phyloP scores from a whole-genome alignment of 2,329 filamentous ascomycete genomes.

The Botrytis fabae region DNA sequence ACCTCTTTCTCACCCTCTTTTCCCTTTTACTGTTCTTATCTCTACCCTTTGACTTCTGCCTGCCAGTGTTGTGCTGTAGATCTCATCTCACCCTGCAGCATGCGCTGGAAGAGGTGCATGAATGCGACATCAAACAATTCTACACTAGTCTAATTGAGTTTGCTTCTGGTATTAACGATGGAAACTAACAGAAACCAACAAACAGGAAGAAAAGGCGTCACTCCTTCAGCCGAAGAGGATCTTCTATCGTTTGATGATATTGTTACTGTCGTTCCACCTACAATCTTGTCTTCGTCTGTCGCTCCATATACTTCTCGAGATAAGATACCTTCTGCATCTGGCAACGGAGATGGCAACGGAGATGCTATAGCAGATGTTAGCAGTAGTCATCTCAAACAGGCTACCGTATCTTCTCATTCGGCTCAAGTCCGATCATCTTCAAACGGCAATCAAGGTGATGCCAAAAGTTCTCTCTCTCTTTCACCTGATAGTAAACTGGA shows the following conservation, averaged over 20 bases:
- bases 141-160: background rate
- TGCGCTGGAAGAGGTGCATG: background rate
- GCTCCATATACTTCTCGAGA: no score
- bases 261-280: background rate
- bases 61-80: no score
- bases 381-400: background rate
- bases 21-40: background rate
- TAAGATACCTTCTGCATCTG: background rate
- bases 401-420: background rate
- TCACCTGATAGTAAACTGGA: background rate
- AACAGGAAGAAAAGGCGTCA: background rate
- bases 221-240: background rate
- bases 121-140: background rate
- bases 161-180: background rate
- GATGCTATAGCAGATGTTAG: background rate
- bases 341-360: background rate
- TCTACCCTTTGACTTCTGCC: background rate
- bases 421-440: background rate
- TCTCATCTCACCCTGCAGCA: background rate
- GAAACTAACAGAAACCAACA: background rate
- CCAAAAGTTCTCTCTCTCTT: background rate
- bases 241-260: slow-evolving; percentile 1
- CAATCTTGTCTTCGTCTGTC: background rate
- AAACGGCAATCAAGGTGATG: slow-evolving; percentile 14
- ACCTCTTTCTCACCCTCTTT: background rate